A percentile compares a stretch with the other conserved stretches of the same genome.
Evolutionary conservation across 306 rosid species (phyloP).

Genomic region (Cucumis sativus): DNA sequence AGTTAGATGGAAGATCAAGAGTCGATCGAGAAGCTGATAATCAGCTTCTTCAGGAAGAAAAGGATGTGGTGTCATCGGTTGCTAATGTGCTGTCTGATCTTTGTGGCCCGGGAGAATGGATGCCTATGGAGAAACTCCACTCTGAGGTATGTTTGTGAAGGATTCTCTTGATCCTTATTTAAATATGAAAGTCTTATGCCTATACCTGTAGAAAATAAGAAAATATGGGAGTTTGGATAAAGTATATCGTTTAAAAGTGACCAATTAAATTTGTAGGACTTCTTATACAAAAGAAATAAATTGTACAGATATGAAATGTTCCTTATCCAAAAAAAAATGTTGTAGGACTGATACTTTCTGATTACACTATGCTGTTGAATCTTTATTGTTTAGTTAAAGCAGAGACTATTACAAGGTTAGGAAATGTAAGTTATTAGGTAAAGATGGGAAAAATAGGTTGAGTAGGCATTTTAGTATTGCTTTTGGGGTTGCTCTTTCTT

Average conservation of each 20-base stretch:
- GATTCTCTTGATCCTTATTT: neutral
- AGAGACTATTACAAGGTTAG: neutral
- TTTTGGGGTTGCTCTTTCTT: neutral
- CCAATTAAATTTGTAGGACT: neutral
- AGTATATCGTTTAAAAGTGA: neutral
- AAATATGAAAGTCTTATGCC: neutral
- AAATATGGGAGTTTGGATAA: neutral
- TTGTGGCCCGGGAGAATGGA: slow-evolving; percentile 99
- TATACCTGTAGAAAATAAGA: neutral
- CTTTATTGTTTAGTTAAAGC: neutral
- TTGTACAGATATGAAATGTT: too few species aligned
- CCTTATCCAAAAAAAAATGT: too few species aligned
- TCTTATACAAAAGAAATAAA: too few species aligned
- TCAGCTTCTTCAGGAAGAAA: slow-evolving; percentile 88
- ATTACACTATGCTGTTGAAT: neutral
- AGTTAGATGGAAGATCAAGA: slow-evolving; percentile 76
- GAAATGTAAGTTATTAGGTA: neutral
- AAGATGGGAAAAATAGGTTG: neutral
- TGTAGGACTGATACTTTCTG: neutral
- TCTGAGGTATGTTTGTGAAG: slow-evolving; percentile 47
- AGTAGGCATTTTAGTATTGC: neutral
- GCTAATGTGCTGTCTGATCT: slow-evolving; percentile 94
- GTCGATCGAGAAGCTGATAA: slow-evolving; percentile 80
- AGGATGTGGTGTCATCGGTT: slow-evolving; percentile 98
- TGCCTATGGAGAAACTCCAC: slow-evolving; percentile 98